Percentiles rank a stretch among this genome's conserved stretches.
Conservation (phyloP, 345 rosid genomes). For the Jatropha curcas region DNA sequence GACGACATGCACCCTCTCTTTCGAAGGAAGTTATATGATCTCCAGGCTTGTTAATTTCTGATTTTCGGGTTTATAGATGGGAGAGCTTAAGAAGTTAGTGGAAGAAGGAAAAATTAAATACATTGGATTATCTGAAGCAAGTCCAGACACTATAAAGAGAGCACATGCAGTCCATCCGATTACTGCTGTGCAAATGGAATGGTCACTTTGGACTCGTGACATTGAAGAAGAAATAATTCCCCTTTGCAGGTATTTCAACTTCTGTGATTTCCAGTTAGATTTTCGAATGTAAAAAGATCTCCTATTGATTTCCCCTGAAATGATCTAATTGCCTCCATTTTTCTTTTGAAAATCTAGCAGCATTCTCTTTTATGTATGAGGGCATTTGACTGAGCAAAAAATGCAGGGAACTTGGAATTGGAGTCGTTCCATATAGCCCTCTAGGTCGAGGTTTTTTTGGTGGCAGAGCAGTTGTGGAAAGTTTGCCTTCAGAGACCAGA, state of each 20-base stretch:
- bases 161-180: conserved; percentile 21
- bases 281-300: neutral
- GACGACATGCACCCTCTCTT: neutral
- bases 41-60: neutral
- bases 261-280: no score
- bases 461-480: conserved; percentile 23
- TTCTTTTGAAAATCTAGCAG: neutral
- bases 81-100: conserved; percentile 18
- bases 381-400: neutral
- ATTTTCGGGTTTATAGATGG: conserved; percentile 10
- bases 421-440: conserved; percentile 25
- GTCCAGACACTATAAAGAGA: conserved; percentile 20
- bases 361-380: neutral
- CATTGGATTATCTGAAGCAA: conserved; percentile 25
- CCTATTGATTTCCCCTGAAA: neutral
- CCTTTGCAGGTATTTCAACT: conserved; percentile 6
- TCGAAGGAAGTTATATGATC: neutral
- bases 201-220: conserved; percentile 27
- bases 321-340: neutral
- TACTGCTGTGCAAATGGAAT: conserved; percentile 24
- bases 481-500: conserved; percentile 4
- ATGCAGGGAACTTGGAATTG: conserved; percentile 28
- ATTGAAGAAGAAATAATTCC: conserved; percentile 6
- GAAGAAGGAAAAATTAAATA: conserved; percentile 25
- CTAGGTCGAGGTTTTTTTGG: conserved; percentile 30